These are phyloP conservation scores for Pelargonium fulgidum DNA, from an alignment of 441 rosid genomes.

Conservation along the genomic window DNA sequence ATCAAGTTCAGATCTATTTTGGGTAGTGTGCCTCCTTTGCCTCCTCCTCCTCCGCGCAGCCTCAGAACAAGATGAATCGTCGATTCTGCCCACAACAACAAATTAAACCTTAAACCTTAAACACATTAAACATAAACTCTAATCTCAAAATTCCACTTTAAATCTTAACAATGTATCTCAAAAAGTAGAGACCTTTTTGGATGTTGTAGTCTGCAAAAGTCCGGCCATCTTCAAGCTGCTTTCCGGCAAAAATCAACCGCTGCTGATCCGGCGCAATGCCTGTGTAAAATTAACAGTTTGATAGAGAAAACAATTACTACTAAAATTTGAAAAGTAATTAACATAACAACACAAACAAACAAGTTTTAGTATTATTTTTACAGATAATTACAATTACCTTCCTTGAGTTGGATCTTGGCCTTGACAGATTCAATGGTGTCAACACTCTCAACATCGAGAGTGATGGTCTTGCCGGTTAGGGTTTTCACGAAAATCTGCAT, in stretches of 20 bases:
- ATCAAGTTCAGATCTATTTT: slow-evolving; percentile 22
- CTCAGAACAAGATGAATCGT: background rate
- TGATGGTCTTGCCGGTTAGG: slow-evolving; percentile 1
- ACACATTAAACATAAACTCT: no score
- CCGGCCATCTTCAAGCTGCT: background rate
- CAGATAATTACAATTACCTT: background rate
- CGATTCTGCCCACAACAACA: no score
- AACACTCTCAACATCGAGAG: background rate
- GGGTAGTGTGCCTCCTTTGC: no score
- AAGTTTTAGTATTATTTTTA: background rate
- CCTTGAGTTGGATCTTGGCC: background rate
- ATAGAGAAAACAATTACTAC: background rate
- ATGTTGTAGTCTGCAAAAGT: background rate
- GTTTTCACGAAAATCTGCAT: background rate
- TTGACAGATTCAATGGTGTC: slow-evolving; percentile 17
- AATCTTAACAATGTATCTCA: no score
- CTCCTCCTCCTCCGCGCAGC: slow-evolving; percentile 1
- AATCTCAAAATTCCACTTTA: no score
- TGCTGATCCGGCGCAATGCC: background rate
- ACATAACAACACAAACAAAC: background rate
- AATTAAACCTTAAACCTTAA: no score
- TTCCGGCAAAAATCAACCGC: background rate
- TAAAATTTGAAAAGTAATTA: background rate
- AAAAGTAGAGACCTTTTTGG: background rate
- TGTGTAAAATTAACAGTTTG: background rate